These are phyloP conservation scores for Aspergillus calidoustus DNA, from an alignment of 2,329 filamentous ascomycete species.

Conservation along the genomic window DNA sequence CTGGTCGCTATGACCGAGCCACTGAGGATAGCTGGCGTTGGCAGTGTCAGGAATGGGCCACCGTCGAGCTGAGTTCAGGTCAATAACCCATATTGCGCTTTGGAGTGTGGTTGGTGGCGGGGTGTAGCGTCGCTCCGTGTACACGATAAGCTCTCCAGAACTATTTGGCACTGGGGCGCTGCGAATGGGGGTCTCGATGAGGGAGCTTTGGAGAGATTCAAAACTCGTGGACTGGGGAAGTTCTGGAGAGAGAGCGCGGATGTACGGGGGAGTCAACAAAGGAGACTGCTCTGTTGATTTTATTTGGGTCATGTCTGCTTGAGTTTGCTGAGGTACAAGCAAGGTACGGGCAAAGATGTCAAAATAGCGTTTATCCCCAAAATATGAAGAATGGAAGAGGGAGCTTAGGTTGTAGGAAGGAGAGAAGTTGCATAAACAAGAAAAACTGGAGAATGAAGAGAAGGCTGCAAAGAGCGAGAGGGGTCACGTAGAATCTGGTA, in stretches of 20 bases:
- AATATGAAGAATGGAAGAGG: not conserved
- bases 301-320: not conserved
- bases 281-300: not conserved
- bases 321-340: no score
- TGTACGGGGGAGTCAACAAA: not conserved
- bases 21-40: not conserved
- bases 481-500: no score
- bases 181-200: not conserved
- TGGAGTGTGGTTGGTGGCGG: not conserved
- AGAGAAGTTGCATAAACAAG: not conserved
- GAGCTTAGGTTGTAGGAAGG: not conserved
- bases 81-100: slow-evolving; percentile 7
- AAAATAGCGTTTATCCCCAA: not conserved
- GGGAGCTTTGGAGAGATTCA: not conserved
- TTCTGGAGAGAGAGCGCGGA: not conserved
- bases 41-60: slow-evolving; percentile 1
- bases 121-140: not conserved
- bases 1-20: slow-evolving; percentile 4
- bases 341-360: no score
- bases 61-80: not conserved
- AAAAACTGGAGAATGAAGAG: no score
- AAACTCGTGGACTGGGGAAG: not conserved
- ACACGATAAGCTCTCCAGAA: not conserved
- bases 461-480: no score
- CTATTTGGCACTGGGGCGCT: not conserved